A percentile compares a stretch with the other conserved stretches of the same genome.
These are phyloP conservation scores for Amanita thiersii DNA, from an alignment of 768 basidiomycete species.

Conservation along the genomic window DNA sequence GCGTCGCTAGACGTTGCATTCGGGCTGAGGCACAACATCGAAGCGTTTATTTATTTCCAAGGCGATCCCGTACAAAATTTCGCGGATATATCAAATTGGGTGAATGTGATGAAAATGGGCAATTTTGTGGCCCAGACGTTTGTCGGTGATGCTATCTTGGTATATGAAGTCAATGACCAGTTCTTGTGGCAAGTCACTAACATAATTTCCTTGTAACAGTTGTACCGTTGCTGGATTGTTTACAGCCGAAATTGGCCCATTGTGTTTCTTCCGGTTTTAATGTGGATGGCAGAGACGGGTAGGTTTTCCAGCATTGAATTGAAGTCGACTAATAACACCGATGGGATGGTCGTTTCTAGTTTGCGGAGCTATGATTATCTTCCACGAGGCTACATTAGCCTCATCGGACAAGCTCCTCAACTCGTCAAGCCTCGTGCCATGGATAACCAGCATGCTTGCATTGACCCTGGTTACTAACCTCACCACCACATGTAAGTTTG, in stretches of 20 bases:
- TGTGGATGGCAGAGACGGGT: constrained; percentile 32
- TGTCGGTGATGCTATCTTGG: constrained; percentile 34
- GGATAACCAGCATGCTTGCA: constrained; percentile 27
- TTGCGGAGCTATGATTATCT: constrained; percentile 25
- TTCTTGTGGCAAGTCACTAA: neutral
- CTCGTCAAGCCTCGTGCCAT: constrained; percentile 22
- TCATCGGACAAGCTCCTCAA: constrained; percentile 19
- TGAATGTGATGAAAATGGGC: constrained; percentile 34
- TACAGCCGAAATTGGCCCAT: constrained; percentile 24
- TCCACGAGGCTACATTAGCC: constrained; percentile 22
- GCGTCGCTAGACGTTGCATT: constrained; percentile 33
- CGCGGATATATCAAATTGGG: constrained; percentile 26
- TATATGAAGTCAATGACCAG: constrained; percentile 12
- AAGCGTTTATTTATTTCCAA: constrained; percentile 28
- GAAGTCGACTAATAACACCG: neutral
- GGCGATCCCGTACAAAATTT: constrained; percentile 26
- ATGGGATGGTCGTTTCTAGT: constrained; percentile 16
- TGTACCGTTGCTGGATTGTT: constrained; percentile 31
- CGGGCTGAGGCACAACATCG: constrained; percentile 30
- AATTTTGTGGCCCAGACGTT: constrained; percentile 33
- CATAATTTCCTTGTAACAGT: constrained; percentile 13
- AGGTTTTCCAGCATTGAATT: constrained; percentile 2
- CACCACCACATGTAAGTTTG: constrained; percentile 25
- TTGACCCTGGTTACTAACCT: constrained; percentile 28
- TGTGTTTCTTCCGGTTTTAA: constrained; percentile 18